Conservation (phyloP, 345 rosid genomes). For the Sisymbrium irio region DNA sequence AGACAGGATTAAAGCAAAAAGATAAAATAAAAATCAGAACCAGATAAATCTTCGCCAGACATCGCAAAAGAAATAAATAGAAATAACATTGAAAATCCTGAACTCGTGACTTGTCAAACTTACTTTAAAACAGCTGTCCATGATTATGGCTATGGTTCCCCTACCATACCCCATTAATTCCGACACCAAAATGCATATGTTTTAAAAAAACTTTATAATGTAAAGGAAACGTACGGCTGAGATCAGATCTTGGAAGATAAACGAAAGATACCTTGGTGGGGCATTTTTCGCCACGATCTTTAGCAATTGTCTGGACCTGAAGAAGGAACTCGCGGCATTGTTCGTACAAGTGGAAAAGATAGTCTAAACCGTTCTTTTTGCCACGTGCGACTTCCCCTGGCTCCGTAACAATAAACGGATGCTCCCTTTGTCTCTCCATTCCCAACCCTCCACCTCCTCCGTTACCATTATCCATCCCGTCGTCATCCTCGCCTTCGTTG, state of each 20-base stretch:
- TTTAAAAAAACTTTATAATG: no score
- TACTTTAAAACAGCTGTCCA: slow-evolving; percentile 45
- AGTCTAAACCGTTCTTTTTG: slow-evolving; percentile 98
- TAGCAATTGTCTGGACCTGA: slow-evolving; percentile 90
- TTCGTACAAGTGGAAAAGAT: slow-evolving; percentile 95
- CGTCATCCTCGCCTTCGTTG: slow-evolving; percentile 37
- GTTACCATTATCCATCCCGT: slow-evolving; percentile 41
- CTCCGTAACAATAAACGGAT: slow-evolving; percentile 99
- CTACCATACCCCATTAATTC: slow-evolving; percentile 27
- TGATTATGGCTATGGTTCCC: slow-evolving; percentile 16
- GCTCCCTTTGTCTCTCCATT: slow-evolving; percentile 86
- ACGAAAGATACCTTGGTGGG: slow-evolving; percentile 75
- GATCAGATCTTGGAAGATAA: slow-evolving; percentile 11
- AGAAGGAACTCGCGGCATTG: slow-evolving; percentile 94
- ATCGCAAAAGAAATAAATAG: neutral
- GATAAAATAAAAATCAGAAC: neutral
- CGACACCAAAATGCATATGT: slow-evolving; percentile 8
- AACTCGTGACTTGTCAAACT: slow-evolving; percentile 40
- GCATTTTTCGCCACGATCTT: slow-evolving; percentile 96
- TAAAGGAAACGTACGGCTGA: slow-evolving; percentile 3
- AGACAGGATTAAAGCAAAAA: neutral
- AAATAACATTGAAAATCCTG: neutral
- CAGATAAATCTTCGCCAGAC: slow-evolving; percentile 18
- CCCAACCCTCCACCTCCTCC: slow-evolving; percentile 52
- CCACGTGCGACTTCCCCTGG: slow-evolving; percentile 99